Percentiles rank a stretch among this genome's conserved stretches.
phyloP scores from a whole-genome alignment of 2,329 filamentous ascomycete species.

The Pestalotiopsis sp. region DNA sequence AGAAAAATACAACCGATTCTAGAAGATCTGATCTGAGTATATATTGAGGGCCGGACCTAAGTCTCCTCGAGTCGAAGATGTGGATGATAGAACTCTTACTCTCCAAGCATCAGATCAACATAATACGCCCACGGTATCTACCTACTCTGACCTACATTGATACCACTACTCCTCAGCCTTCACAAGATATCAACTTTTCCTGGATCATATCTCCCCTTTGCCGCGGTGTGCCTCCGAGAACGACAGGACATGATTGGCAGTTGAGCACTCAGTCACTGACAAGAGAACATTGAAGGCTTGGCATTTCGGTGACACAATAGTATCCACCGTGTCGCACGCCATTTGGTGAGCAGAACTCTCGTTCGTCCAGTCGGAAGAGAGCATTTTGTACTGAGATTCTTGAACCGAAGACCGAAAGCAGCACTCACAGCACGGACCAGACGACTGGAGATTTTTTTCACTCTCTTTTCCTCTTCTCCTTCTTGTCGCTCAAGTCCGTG shows the following conservation, averaged over 20 bases:
- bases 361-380: background rate
- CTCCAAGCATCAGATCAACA: background rate
- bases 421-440: background rate
- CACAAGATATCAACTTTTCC: background rate
- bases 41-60: background rate
- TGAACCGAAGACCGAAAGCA: background rate
- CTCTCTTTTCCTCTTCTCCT: background rate
- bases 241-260: background rate
- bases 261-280: background rate
- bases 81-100: background rate
- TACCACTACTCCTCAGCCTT: background rate
- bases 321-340: background rate
- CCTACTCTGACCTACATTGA: background rate
- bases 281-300: background rate
- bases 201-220: background rate
- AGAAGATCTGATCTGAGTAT: background rate
- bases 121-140: background rate
- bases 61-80: background rate
- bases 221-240: constrained; percentile 1
- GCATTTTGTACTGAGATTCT: background rate
- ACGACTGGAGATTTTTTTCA: background rate
- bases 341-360: background rate
- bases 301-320: constrained; percentile 1
- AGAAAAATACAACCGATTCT: background rate
- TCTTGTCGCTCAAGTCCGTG: background rate